Base-by-base conservation (phyloP, 2,329 filamentous ascomycete species). In the Dactylellina haptotyla region DNA sequence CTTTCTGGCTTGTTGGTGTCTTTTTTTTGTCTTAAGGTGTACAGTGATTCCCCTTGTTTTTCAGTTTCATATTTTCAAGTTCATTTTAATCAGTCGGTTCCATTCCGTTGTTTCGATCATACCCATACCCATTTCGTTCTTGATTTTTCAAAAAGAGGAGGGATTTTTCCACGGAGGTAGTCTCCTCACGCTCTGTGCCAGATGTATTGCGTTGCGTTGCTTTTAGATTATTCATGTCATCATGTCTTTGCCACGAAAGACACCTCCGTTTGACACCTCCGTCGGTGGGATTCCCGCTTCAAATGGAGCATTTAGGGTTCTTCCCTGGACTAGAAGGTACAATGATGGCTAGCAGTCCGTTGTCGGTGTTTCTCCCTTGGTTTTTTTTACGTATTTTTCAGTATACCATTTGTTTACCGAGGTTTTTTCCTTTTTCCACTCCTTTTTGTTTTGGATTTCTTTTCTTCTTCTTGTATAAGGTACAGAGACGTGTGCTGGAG, bases 341-440 rank as follows among this genome's bases (percentile, higher is more conserved):
- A 26, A 53, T n/a, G 39, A 56, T 32, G 25, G 34, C 20, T 45
- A 28, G 23, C 32, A 23, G 25, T 25, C 14, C 16, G 10, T 43
- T 28, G 4, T 28, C n/a, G 5, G 25, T 43, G 25, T 45, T 57
- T 57, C 12, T 57, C 28, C 51, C 32, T 46, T 34, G 26, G 20
- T 51, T 64, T 28, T 45, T 34, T 9, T 64, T 64, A 43, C 30
- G 28, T 20, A 43, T 54, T 54, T 34, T 4, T 54, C 51, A 46
- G 41, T 72, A 72, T 72, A 72, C 67, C 67, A 72, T 41, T 53
- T 64, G 39, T 43, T 65, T 59, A 23, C 59, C 51, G 53, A 72
- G 34, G 53, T 37, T 64, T 46, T 46, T 20, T 10, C 18, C n/a
- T 46, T 46, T 20, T 18, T 46, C 23, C n/a, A 20, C 23, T 46